phyloP scores from a whole-genome alignment of 768 basidiomycete genomes.

The Mycena albidolilacea region DNA sequence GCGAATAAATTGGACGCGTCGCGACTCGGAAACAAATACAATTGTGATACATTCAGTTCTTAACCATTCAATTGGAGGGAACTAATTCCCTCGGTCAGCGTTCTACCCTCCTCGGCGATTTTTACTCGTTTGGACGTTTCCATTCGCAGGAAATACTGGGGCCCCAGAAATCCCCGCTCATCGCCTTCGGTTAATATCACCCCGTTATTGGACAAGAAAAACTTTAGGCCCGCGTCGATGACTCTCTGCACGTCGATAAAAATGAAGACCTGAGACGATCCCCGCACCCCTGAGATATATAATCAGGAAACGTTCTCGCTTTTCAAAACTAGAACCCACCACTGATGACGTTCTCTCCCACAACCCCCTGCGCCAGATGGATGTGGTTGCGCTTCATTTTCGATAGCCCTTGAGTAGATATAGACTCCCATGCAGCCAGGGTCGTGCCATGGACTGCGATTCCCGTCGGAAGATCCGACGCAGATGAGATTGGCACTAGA shows the following conservation, averaged over 20 bases:
- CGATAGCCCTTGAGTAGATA: conserved; percentile 79
- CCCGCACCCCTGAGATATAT: conserved; percentile 79
- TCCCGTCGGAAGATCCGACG: conserved; percentile 74
- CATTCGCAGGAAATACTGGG: conserved; percentile 80
- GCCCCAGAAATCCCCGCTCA: conserved; percentile 69
- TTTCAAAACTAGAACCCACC: conserved; percentile 62
- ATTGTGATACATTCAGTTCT: neutral
- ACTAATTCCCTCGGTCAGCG: conserved; percentile 13
- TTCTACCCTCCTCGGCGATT: conserved; percentile 47
- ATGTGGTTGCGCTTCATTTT: conserved; percentile 94
- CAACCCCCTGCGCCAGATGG: conserved; percentile 88
- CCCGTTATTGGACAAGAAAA: conserved; percentile 88
- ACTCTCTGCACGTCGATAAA: conserved; percentile 85
- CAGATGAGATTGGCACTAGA: conserved; percentile 68
- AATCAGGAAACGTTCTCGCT: neutral
- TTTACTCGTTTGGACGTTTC: conserved; percentile 60
- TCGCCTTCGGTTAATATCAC: conserved; percentile 91
- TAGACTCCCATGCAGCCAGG: conserved; percentile 75
- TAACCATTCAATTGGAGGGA: neutral
- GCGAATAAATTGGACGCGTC: conserved; percentile 3
- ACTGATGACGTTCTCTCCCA: conserved; percentile 77
- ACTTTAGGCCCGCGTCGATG: conserved; percentile 75
- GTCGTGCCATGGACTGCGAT: conserved; percentile 90
- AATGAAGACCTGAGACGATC: conserved; percentile 82
- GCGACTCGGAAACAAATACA: neutral